Evolutionary conservation across 169 alveolate species (phyloP).

Genomic region (Perkinsus marinus): DNA sequence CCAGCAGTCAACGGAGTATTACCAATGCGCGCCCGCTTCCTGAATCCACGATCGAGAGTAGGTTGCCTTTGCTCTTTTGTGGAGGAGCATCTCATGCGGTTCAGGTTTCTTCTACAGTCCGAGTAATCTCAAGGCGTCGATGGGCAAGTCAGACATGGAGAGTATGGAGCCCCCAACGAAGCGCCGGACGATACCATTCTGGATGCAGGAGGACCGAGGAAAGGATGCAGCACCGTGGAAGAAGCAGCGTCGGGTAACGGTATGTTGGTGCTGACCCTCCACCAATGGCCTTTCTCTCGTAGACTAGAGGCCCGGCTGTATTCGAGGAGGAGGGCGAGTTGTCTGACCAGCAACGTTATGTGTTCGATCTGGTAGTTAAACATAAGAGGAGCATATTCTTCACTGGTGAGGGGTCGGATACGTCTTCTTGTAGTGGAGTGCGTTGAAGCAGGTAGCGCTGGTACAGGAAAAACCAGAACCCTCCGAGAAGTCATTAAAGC

Average conservation of each 20-base stretch:
- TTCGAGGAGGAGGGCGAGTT: not conserved
- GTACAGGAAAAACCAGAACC: not conserved
- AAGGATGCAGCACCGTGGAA: not conserved
- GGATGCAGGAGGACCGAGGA: not conserved
- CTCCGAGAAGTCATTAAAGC: not conserved
- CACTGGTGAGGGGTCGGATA: not conserved
- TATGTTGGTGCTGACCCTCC: not conserved
- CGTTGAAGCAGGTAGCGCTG: not conserved
- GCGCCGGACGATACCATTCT: not conserved
- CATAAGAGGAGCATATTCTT: not conserved
- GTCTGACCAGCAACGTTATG: not conserved
- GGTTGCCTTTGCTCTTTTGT: not conserved
- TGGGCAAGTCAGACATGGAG: too few species aligned
- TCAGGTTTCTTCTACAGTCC: not conserved
- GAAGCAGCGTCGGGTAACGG: not conserved
- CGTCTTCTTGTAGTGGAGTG: not conserved
- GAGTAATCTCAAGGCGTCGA: too few species aligned
- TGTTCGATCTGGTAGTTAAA: not conserved
- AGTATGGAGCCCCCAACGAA: not conserved
- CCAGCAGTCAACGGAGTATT: not conserved
- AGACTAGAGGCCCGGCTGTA: not conserved
- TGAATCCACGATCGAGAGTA: not conserved
- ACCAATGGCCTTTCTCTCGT: not conserved
- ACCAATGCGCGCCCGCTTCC: not conserved
- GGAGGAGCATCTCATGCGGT: not conserved